A percentile compares a stretch with the other conserved stretches of the same genome.
phyloP scores from a whole-genome alignment of 306 rosid species.

The Ammopiptanthus mongolicus region DNA sequence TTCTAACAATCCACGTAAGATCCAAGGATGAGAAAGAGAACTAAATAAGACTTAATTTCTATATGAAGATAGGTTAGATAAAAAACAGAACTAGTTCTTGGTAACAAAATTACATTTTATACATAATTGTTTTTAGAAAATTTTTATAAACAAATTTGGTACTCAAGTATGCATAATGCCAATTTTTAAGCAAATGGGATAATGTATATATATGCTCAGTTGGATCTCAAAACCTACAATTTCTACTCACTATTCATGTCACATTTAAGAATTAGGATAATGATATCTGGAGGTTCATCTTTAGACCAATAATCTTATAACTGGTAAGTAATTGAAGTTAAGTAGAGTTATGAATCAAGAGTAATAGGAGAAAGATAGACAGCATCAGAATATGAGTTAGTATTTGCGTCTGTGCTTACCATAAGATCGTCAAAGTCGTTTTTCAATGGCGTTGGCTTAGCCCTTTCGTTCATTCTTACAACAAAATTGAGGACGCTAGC shows the following conservation, averaged over 20 bases:
- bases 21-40: background rate
- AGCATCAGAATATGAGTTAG: background rate
- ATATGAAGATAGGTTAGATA: background rate
- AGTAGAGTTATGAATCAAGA: background rate
- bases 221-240: background rate
- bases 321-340: background rate
- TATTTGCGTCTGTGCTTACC: slow-evolving; percentile 27
- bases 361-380: background rate
- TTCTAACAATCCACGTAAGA: background rate
- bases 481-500: slow-evolving; percentile 56
- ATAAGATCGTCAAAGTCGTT: slow-evolving; percentile 16
- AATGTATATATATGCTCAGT: background rate
- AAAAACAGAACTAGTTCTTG: background rate
- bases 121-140: background rate
- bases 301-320: background rate
- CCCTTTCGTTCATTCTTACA: slow-evolving; percentile 26
- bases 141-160: background rate
- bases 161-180: background rate
- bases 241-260: background rate
- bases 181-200: background rate
- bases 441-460: slow-evolving; percentile 25
- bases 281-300: background rate
- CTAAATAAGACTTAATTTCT: background rate
- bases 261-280: background rate
- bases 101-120: background rate